Evolutionary conservation across 1,139 yeast species (phyloP), one percentile per base, ranked within the genome.

Genomic region (Suhomyces maxii): DNA sequence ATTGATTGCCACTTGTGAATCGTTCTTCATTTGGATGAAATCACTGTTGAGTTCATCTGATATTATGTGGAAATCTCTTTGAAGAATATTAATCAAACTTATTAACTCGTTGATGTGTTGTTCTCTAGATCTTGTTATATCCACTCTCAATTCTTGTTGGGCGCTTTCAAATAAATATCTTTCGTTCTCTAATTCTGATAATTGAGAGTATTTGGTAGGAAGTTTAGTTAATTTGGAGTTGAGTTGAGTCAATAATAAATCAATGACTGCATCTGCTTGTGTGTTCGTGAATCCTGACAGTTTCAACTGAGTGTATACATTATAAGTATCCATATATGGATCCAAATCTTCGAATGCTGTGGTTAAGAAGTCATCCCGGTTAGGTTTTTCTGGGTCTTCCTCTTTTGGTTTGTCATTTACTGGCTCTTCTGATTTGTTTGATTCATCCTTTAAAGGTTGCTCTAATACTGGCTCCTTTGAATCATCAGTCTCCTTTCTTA

Each of bases 121-220:
- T 54, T 86, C 91, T 51, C 97, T 72, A 14, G 86, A 78, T 42
- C 86, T 77, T 38, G 86, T 84, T 23, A 90, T 80, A 57, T 90
- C 97, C 35, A 88, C 89, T 42, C 87, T 67, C 37, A 93, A 69
- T 63, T 93, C 98, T 47, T 93, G 86, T 54, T 90, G 89, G 0
- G 97, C 97, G 39, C 97, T 95, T 61, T 90, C 95, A 65, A 90
- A 91, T 28, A 93, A 69, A 62, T 93, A 93, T 25, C 82, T 79
- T 58, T 90, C 97, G 58, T 90, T 91, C 52, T 89, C 96, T 13
- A 89, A 71, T 53, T 89, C 96, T 53, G 81, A 80, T 26, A 70
- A 68, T 34, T 89, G 88, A 8, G 89, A 76, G 58, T 80, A 82
- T 50, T 78, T 79, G 2, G 78, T 75, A 33, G 82, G 76, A 38